phyloP scores from a whole-genome alignment of 2,329 filamentous ascomycete genomes.

The Zasmidium cellare region DNA sequence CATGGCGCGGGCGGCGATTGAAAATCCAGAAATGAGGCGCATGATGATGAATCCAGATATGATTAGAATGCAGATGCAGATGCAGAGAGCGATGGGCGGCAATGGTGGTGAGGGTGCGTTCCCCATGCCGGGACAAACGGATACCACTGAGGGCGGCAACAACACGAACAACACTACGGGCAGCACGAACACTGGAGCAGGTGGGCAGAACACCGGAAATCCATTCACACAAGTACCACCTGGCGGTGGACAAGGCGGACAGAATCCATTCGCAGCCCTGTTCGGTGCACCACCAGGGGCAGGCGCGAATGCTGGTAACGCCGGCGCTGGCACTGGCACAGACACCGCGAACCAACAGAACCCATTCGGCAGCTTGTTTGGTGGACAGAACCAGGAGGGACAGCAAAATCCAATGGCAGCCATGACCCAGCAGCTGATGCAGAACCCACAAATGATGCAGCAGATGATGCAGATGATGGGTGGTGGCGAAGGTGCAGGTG shows the following conservation, averaged over 20 bases:
- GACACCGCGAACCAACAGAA: conserved; percentile 49
- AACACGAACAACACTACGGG: conserved; percentile 37
- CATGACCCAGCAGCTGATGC: conserved; percentile 51
- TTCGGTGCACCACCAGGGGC: conserved; percentile 44
- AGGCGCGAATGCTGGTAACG: conserved; percentile 42
- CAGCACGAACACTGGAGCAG: conserved; percentile 18
- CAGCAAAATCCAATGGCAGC: conserved; percentile 48
- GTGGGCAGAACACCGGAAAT: conserved; percentile 32
- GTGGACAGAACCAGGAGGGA: conserved; percentile 21
- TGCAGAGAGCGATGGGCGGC: conserved; percentile 68
- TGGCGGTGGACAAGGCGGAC: conserved; percentile 28
- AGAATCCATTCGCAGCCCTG: conserved; percentile 63
- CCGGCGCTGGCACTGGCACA: conserved; percentile 34
- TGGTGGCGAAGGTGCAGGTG: conserved; percentile 37
- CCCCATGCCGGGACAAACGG: conserved; percentile 87
- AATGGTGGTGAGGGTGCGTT: conserved; percentile 61
- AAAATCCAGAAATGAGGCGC: conserved; percentile 81
- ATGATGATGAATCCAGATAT: conserved; percentile 92
- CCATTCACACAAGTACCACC: conserved; percentile 37
- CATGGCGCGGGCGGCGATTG: conserved; percentile 81
- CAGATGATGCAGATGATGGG: conserved; percentile 57
- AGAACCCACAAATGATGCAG: conserved; percentile 60
- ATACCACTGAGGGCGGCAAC: conserved; percentile 65
- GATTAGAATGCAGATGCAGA: conserved; percentile 76
- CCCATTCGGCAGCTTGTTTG: conserved; percentile 69